Conservation (phyloP, 495 filamentous ascomycete species). For the Xylaria grammica region DNA sequence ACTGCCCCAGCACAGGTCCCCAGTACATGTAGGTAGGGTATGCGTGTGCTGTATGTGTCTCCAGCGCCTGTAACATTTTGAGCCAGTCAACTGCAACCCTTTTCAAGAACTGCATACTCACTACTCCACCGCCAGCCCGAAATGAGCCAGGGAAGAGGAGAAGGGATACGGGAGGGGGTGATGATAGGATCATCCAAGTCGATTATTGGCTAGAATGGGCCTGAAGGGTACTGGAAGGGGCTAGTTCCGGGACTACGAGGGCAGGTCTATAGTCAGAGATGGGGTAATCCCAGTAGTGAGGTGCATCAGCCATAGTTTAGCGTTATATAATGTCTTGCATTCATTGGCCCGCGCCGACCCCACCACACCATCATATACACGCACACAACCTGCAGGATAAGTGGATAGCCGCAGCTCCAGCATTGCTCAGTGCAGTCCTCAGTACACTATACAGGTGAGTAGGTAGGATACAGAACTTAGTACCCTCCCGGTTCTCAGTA, state of each 20-base stretch:
- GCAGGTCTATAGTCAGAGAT: background rate
- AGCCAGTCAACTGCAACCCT: slow-evolving; percentile 13
- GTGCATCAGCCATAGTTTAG: slow-evolving; percentile 12
- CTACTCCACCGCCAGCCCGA: slow-evolving; percentile 17
- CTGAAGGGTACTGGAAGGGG: background rate
- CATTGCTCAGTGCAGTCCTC: background rate
- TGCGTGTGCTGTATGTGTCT: slow-evolving; percentile 22
- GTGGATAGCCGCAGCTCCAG: slow-evolving; percentile 12
- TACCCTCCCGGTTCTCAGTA: too few species aligned
- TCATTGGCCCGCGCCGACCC: background rate
- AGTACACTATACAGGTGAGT: too few species aligned
- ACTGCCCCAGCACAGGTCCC: too few species aligned
- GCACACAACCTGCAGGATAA: slow-evolving; percentile 5
- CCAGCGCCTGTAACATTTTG: slow-evolving; percentile 11
- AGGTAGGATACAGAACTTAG: too few species aligned
- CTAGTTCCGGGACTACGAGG: too few species aligned
- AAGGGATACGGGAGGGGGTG: background rate
- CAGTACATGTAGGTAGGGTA: background rate
- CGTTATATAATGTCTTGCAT: slow-evolving; percentile 5
- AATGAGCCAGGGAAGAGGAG: slow-evolving; percentile 8
- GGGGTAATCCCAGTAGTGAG: background rate
- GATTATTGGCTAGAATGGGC: background rate
- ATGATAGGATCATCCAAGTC: background rate
- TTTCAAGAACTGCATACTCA: slow-evolving; percentile 15
- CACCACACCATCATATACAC: slow-evolving; percentile 10